A percentile compares a stretch with the other conserved stretches of the same genome.
Evolutionary conservation across 1,284 basidiomycete genomes (phyloP).

Genomic region (Trametes hirsuta): DNA sequence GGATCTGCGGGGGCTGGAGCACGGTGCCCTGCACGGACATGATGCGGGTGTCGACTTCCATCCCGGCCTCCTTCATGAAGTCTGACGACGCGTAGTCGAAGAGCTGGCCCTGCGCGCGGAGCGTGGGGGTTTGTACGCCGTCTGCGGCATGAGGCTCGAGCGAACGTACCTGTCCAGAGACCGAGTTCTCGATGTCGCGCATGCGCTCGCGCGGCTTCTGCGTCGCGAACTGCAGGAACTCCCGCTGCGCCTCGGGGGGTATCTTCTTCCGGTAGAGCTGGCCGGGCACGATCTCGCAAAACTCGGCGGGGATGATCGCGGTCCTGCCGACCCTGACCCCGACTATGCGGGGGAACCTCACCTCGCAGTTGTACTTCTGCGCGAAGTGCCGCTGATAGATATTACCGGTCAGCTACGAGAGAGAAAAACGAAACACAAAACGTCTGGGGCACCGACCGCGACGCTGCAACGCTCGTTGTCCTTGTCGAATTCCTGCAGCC

Average conservation of each 20-base stretch:
- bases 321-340: slow-evolving; percentile 40
- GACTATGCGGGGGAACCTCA: slow-evolving; percentile 40
- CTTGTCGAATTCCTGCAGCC: slow-evolving; percentile 37
- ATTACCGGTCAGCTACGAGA: neutral
- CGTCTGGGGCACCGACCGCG: slow-evolving; percentile 28
- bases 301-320: slow-evolving; percentile 50
- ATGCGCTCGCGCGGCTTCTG: slow-evolving; percentile 43
- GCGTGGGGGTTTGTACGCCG: too few species aligned
- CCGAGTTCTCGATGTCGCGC: slow-evolving; percentile 38
- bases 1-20: slow-evolving; percentile 35
- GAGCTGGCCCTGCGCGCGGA: slow-evolving; percentile 13
- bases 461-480: slow-evolving; percentile 38
- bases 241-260: slow-evolving; percentile 39
- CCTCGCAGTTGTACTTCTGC: slow-evolving; percentile 32
- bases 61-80: slow-evolving; percentile 38
- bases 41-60: slow-evolving; percentile 30
- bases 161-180: slow-evolving; percentile 30
- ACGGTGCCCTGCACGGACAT: slow-evolving; percentile 33
- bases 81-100: slow-evolving; percentile 38
- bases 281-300: slow-evolving; percentile 47
- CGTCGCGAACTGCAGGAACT: slow-evolving; percentile 48
- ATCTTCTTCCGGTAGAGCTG: slow-evolving; percentile 54
- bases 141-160: neutral
- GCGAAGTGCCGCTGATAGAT: slow-evolving; percentile 20
- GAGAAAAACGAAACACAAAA: too few species aligned